phyloP scores from a whole-genome alignment of 345 rosid genomes.

The Eucalyptus erythrocorys region DNA sequence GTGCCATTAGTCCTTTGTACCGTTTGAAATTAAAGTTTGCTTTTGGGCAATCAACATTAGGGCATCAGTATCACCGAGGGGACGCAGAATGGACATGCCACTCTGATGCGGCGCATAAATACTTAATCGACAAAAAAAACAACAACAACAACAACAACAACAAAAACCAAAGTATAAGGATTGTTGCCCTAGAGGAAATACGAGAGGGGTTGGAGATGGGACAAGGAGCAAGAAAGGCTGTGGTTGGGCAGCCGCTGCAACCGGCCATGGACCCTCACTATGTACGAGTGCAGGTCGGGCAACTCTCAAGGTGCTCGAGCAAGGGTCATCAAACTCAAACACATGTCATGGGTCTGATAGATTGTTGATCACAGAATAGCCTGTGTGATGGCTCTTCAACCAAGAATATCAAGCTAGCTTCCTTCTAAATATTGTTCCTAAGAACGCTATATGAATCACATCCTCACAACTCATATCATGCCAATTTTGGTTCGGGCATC shows the following conservation, averaged over 20 bases:
- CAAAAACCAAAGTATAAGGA: not conserved
- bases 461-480: not conserved
- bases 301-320: not conserved
- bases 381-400: not conserved
- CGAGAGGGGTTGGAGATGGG: not conserved
- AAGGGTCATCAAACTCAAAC: not conserved
- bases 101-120: not conserved
- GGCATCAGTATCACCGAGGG: not conserved
- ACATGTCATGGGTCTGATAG: fast-evolving
- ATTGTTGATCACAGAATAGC: not conserved
- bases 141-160: no score
- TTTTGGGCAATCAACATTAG: not conserved
- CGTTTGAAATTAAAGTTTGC: not conserved
- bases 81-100: not conserved
- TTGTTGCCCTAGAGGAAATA: not conserved
- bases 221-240: not conserved
- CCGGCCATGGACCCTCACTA: not conserved
- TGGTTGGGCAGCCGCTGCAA: not conserved
- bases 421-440: not conserved
- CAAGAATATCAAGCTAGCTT: not conserved
- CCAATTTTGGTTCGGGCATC: not conserved
- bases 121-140: not conserved
- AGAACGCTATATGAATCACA: not conserved
- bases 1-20: not conserved
- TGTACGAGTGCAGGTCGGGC: not conserved